Percentiles rank a stretch among this genome's conserved stretches.
Conservation (phyloP, 495 filamentous ascomycete genomes). For the Penicillium riverlandense region DNA sequence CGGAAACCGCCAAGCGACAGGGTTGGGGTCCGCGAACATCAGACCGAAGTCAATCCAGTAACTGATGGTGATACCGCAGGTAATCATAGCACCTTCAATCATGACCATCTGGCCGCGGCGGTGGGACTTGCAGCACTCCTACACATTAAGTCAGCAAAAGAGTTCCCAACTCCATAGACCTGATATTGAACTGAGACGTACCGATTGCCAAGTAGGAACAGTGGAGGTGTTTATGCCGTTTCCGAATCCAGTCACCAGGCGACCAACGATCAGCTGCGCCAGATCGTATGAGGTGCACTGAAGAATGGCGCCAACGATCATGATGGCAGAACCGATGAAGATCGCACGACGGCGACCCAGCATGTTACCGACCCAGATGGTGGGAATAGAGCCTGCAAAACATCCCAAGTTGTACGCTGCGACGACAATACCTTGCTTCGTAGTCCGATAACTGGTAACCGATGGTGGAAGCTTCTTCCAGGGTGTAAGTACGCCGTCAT, state of each 20-base stretch:
- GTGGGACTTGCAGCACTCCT: conserved; percentile 65
- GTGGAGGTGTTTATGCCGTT: conserved; percentile 60
- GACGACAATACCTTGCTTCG: conserved; percentile 55
- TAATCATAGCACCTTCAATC: conserved; percentile 70
- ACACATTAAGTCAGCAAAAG: too few relatives aligned
- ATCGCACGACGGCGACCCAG: conserved; percentile 52
- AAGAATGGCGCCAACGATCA: conserved; percentile 53
- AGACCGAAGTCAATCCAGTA: conserved; percentile 75
- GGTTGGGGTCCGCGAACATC: conserved; percentile 54
- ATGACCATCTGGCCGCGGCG: conserved; percentile 71
- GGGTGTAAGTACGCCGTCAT: conserved; percentile 6
- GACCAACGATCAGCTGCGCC: conserved; percentile 57
- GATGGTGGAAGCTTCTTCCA: conserved; percentile 8
- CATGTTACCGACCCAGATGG: conserved; percentile 52
- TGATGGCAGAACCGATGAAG: conserved; percentile 48
- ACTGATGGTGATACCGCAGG: conserved; percentile 61
- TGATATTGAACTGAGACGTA: neutral
- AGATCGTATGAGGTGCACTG: conserved; percentile 56
- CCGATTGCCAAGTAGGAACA: conserved; percentile 67
- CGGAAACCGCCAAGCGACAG: conserved; percentile 68
- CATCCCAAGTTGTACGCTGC: conserved; percentile 61
- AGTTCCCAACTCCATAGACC: too few relatives aligned
- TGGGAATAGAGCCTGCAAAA: conserved; percentile 53
- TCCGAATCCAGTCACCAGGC: conserved; percentile 53
- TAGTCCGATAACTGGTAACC: conserved; percentile 38